Evolutionary conservation across 768 basidiomycete species (phyloP), one percentile per base, ranked within the genome.

Genomic region (Lentinula edodes): DNA sequence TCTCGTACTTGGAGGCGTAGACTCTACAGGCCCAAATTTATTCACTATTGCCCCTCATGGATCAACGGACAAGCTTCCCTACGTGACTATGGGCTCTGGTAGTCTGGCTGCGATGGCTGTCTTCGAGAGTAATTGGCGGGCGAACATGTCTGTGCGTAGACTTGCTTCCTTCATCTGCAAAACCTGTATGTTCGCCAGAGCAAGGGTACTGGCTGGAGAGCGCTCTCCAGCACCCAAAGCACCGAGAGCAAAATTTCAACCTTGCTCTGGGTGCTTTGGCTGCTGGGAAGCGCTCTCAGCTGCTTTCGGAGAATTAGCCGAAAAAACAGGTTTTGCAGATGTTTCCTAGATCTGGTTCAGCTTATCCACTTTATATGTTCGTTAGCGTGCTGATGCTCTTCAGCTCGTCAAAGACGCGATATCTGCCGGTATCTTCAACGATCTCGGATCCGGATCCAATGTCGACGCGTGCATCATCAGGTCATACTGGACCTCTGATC

Each of bases 21-120:
- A 99, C 73, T 71, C 85, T 10, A 93, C 93, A 3, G 97, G 97
- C 15, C 83, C 95, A 10, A 95, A 98, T 62, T 86, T 99, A 13
- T 98, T 96, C 79, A 98, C 95, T 13, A 88, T 99, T 65, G 87
- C 89, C 63, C 95, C 97, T 0, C 95, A 99, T 74, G 97, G 97
- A 3, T 97, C 95, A 13, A 98, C 96, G 0, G 97, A 98, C 78
- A 98, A 98, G 75, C 81, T 99, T 20, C 97, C 97, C 0, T 99
- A 95, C 69, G 96, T 99, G 41, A 98, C 97, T 0, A 98, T 98
- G 96, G 97, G 97, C 38, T 95, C 92, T 2, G 97, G 97, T 63
- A 90, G 87, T 69, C 78, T 98, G 57, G 97, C 97, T 2, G 97
- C 97, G 16, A 99, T 99, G 97, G 95, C 95, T 9, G 90, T 98